Percentiles rank a stretch among this genome's conserved stretches.
Conservation (phyloP, 306 rosid genomes). For the Prosopis cineraria region DNA sequence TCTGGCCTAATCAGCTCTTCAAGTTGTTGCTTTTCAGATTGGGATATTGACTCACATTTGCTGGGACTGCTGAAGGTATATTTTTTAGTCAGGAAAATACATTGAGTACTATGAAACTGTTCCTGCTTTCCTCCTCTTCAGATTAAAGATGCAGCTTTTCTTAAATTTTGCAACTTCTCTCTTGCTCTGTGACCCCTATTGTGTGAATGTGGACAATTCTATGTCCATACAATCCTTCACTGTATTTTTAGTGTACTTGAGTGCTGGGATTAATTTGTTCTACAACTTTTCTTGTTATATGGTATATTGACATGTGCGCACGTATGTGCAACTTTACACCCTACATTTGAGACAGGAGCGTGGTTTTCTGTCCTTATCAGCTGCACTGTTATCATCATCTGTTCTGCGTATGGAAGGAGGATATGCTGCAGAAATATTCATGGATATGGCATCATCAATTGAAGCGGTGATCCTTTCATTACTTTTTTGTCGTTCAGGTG, state of each 20-base stretch:
- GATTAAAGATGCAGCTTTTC: slow-evolving; percentile 26
- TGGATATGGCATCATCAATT: slow-evolving; percentile 82
- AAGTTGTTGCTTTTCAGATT: slow-evolving; percentile 76
- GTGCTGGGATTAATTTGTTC: slow-evolving; percentile 19
- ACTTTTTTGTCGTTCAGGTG: slow-evolving; percentile 93
- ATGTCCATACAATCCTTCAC: background rate
- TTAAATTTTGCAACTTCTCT: background rate
- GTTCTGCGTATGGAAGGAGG: slow-evolving; percentile 64
- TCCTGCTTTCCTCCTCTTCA: background rate
- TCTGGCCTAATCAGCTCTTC: slow-evolving; percentile 72
- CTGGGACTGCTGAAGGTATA: slow-evolving; percentile 84
- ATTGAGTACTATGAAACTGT: background rate
- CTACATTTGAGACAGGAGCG: slow-evolving; percentile 69
- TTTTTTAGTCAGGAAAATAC: slow-evolving; percentile 3
- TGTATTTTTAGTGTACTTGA: slow-evolving; percentile 21
- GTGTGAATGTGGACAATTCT: slow-evolving; percentile 1
- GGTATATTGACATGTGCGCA: background rate
- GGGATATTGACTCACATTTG: slow-evolving; percentile 76
- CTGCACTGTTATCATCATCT: slow-evolving; percentile 86
- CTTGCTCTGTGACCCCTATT: slow-evolving; percentile 6
- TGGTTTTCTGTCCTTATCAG: slow-evolving; percentile 92
- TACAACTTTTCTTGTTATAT: background rate
- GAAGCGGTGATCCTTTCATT: slow-evolving; percentile 85
- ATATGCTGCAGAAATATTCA: slow-evolving; percentile 58
- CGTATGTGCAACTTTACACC: background rate